A percentile compares a stretch with the other conserved stretches of the same genome.
phyloP scores from a whole-genome alignment of 352 stramenopile genomes.

The Globisporangium cederbergense region DNA sequence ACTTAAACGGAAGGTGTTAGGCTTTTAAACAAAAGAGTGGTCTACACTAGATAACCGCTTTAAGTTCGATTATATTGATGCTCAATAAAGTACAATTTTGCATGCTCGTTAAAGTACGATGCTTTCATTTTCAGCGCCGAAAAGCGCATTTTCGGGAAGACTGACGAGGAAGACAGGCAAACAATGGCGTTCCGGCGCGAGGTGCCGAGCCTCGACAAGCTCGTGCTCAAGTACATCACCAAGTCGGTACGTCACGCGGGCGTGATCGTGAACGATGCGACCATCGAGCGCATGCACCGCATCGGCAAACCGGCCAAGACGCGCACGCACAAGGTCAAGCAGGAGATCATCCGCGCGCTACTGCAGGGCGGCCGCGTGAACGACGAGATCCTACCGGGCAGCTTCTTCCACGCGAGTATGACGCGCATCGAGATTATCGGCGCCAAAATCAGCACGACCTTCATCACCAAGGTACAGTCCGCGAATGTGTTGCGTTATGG shows the following conservation, averaged over 20 bases:
- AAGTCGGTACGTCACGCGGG: conserved; percentile 67
- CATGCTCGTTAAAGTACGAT: neutral
- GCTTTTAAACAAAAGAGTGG: too few relatives aligned
- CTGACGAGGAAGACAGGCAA: neutral
- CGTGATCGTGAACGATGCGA: conserved; percentile 69
- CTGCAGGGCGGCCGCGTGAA: conserved; percentile 63
- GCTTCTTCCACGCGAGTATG: conserved; percentile 86
- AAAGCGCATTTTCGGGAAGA: neutral
- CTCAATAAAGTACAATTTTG: too few relatives aligned
- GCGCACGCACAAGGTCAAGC: conserved; percentile 82
- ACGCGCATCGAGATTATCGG: conserved; percentile 83
- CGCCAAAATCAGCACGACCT: conserved; percentile 78
- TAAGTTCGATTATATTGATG: too few relatives aligned
- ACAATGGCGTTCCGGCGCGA: conserved; percentile 86
- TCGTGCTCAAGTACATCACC: conserved; percentile 89
- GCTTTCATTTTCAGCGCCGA: neutral
- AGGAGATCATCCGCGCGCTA: conserved; percentile 81
- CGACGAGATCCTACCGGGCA: conserved; percentile 80
- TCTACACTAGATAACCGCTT: neutral
- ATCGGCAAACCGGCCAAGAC: conserved; percentile 74
- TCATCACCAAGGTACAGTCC: conserved; percentile 53
- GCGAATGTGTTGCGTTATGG: neutral
- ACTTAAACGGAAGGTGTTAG: neutral
- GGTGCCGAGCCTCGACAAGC: conserved; percentile 72
- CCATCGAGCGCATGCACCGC: conserved; percentile 60